Evolutionary conservation across 2,329 filamentous ascomycete species (phyloP), one percentile per base, ranked within the genome.

Genomic region (Phoma sp.): DNA sequence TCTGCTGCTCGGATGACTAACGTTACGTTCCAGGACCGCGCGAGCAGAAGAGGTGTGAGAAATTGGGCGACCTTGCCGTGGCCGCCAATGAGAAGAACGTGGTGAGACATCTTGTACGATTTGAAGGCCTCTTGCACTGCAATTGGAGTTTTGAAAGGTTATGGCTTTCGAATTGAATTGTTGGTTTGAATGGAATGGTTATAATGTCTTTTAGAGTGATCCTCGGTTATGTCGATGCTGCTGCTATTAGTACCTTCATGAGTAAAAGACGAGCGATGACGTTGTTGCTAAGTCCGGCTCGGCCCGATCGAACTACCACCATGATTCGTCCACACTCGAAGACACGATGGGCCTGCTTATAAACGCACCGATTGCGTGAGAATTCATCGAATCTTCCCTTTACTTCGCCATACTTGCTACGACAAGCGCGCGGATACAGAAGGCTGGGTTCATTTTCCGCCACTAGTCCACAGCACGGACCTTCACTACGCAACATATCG

Each of bases 1-100:
- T 86, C 85, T n/a, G 84, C 78, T 59, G 86, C 84, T 66, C 91
- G 89, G 72, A 96, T 88, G 56, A 95, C 79, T 71, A 87, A 91
- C 55, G 89, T 92, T 47, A 96, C 88, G 61, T 84, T 85, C 88
- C 90, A 93, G 28, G 84, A 85, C 61, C 87, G 85, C 43, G 86
- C 81, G 34, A 95, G 84, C 7, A 96, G 85, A 54, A 93, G 82
- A 1, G 89, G 89, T 7, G 91, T 95, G 32, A 95, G 82, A 36
- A 88, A 77, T 53, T 90, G 85, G 61, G 90, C 84, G 55, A 95
- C 76, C 72, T 92, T 91, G 77, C 91, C 91, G 78, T 93, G 90
- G 66, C 91, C 91, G 67, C 91, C 91, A 59, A 95, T 84, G 61
- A 95, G 76, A 56, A 93, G 86, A 54, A 93, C 57, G 53, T 70